Conservation (phyloP, 2,329 filamentous ascomycete species). For the Fusarium miscanthi region DNA sequence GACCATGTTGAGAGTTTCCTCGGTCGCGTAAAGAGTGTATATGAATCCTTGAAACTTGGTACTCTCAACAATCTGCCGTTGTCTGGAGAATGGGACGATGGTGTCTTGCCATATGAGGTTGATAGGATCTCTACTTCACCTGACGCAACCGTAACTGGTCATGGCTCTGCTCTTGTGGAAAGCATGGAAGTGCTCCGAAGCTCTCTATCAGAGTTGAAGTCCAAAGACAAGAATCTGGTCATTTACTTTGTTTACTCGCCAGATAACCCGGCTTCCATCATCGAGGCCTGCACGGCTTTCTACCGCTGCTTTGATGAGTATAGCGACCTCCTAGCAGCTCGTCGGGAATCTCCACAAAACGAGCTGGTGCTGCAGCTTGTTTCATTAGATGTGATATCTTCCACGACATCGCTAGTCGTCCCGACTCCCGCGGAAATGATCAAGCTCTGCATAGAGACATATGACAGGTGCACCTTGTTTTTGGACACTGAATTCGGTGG, state of each 20-base stretch:
- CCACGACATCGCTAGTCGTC: constrained; percentile 70
- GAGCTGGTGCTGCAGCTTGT: constrained; percentile 84
- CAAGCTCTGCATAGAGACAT: constrained; percentile 77
- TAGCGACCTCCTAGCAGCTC: constrained; percentile 57
- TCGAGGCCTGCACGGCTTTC: constrained; percentile 79
- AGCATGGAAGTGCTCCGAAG: constrained; percentile 62
- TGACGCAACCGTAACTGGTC: constrained; percentile 54
- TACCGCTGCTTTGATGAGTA: constrained; percentile 74
- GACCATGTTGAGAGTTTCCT: constrained; percentile 73
- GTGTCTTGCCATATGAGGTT: constrained; percentile 62
- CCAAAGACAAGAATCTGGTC: constrained; percentile 71
- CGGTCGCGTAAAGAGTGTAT: constrained; percentile 73
- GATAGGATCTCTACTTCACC: constrained; percentile 58
- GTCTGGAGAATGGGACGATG: constrained; percentile 53
- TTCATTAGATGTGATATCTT: constrained; percentile 74
- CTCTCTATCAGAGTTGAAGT: constrained; percentile 56
- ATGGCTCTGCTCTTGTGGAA: constrained; percentile 59
- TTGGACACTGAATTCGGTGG: constrained; percentile 54
- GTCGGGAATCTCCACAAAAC: constrained; percentile 59
- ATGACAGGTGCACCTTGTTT: constrained; percentile 75
- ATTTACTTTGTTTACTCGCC: constrained; percentile 82
- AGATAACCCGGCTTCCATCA: constrained; percentile 67
- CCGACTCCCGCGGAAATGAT: constrained; percentile 69
- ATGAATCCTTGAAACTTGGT: constrained; percentile 80
- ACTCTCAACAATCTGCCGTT: constrained; percentile 66